Base-by-base conservation (phyloP, 768 basidiomycete genomes). In the Suillus brevipes region DNA sequence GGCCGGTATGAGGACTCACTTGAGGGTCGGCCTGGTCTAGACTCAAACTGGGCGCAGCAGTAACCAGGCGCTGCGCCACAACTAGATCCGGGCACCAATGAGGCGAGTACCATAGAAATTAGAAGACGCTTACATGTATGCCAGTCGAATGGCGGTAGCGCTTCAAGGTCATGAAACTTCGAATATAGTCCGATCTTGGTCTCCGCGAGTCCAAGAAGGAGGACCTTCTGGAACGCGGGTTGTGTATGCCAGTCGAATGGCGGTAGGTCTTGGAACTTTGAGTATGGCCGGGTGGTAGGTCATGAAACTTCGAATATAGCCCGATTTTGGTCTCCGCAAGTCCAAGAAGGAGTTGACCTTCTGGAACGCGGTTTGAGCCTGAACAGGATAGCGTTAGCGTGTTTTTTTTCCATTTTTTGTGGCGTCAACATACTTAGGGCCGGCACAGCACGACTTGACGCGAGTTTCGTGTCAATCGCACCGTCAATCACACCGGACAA, bases 131-230 rank as follows among this genome's bases (percentile, higher is more conserved):
- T 58, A 91, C 91, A 91, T 89, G 49, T 87, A 88, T 0, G 89
- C 89, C 25, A 89, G 75, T 0, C 84, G 81, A 12, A 87, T 77
- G 0, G 89, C 78, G 2, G 78, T 62, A 0, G 61, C 38, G 57
- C 82, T 69, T 8, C 82, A 50, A 77, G 77, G 65, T 88, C 87
- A 67, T 91, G 89, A 64, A 82, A 88, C 7, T 69, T 80, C 0
- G 88, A 90, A 68, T 91, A 92, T 0, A 85, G 68, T 0, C 89
- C 89, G 7, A 87, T 81, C 40, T 80, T 79, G 1, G 81, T 78
- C 6, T 87, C 83, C 18, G 76, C 78, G 2, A 91, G 76, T 36
- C 86, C 84, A 0, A 81, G 74, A 0, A 91, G 74, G 0, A 90
- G 74, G 1, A 80, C 72, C 0, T 77, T 71, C 60, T 85, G 81